phyloP scores from a whole-genome alignment of 306 rosid genomes.

The Glycyrrhiza uralensis region DNA sequence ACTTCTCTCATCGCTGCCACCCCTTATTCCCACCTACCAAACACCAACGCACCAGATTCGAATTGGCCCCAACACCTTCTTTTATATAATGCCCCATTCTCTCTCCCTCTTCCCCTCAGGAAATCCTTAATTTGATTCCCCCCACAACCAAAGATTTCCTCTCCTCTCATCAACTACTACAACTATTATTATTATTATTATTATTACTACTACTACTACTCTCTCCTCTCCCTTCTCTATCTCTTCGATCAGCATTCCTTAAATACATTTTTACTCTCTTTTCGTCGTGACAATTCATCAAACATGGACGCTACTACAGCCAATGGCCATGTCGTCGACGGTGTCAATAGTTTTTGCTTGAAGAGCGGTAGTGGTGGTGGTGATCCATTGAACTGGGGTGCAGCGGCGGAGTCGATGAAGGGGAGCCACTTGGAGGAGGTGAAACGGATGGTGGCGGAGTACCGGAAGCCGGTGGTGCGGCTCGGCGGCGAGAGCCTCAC shows the following conservation, averaged over 20 bases:
- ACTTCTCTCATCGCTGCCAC: constrained; percentile 39
- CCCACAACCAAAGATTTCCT: constrained; percentile 4
- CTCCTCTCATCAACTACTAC: constrained; percentile 9
- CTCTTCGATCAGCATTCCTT: no score
- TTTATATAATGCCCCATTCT: constrained; percentile 25
- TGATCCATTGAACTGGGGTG: constrained; percentile 76
- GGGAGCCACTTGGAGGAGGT: constrained; percentile 91
- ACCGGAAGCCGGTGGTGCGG: constrained; percentile 49
- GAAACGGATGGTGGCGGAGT: constrained; percentile 85
- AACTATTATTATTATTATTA: no score
- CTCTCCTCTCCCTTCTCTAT: background rate
- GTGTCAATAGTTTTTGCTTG: constrained; percentile 34
- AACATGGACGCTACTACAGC: constrained; percentile 35
- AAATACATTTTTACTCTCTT: no score
- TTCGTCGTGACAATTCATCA: background rate
- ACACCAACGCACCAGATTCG: constrained; percentile 1
- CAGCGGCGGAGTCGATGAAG: constrained; percentile 49
- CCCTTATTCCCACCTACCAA: constrained; percentile 62
- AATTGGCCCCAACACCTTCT: background rate
- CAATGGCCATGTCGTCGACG: background rate
- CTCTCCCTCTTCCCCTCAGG: constrained; percentile 24
- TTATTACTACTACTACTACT: no score
- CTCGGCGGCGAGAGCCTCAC: constrained; percentile 76
- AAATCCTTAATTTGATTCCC: background rate
- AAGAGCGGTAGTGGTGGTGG: background rate